These are phyloP conservation scores for Neoascochyta sp. DNA, from an alignment of 2,329 filamentous ascomycete genomes.

Conservation along the genomic window DNA sequence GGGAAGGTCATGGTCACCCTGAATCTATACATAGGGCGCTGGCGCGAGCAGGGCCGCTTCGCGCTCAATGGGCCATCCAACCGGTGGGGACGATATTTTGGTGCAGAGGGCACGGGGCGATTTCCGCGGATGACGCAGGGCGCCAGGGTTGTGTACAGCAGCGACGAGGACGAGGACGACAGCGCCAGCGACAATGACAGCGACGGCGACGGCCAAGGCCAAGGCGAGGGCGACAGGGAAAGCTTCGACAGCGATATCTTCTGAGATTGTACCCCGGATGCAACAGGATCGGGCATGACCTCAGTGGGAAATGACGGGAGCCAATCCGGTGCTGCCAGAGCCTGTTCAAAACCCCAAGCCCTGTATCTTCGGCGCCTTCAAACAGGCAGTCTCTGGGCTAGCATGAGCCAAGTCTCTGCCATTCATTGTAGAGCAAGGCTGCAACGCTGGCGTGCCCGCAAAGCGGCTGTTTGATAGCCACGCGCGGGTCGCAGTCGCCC, in stretches of 20 bases:
- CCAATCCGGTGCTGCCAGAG: no score
- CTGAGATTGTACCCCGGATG: no score
- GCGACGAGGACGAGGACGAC: conserved; percentile 1
- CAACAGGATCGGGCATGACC: no score
- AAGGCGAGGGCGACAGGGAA: no score
- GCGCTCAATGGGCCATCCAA: conserved; percentile 20
- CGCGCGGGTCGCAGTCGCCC: no score
- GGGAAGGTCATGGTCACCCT: conserved; percentile 24
- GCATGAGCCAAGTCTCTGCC: conserved; percentile 10
- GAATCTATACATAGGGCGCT: conserved; percentile 30
- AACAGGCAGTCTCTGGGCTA: conserved; percentile 10
- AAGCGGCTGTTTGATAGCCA: no score
- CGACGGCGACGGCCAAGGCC: conserved; percentile 1
- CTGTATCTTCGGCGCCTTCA: conserved; percentile 11
- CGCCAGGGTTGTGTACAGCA: conserved; percentile 6
- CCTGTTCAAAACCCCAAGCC: no score
- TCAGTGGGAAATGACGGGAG: no score
- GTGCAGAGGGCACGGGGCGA: conserved; percentile 5
- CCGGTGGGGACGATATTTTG: conserved; percentile 21
- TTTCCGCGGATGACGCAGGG: conserved; percentile 7
- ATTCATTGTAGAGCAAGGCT: neutral
- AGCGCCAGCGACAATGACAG: conserved; percentile 3
- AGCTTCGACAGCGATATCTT: no score
- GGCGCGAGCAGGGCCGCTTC: conserved; percentile 23
- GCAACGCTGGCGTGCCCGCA: no score